Evolutionary conservation across 768 basidiomycete genomes (phyloP), one percentile per base, ranked within the genome.

Genomic region (Pholiota molesta): DNA sequence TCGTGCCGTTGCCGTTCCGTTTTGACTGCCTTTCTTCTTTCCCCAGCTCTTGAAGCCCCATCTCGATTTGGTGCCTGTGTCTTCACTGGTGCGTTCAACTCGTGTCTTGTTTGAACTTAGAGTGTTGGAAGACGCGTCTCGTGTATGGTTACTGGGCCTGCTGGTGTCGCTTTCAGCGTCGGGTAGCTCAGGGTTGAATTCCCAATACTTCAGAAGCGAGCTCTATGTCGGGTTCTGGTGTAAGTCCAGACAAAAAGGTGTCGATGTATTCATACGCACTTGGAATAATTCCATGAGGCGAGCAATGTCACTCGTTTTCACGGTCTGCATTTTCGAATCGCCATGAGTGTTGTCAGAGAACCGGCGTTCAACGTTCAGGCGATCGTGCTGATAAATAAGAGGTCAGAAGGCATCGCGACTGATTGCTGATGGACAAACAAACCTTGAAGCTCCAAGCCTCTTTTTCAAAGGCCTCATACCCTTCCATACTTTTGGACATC

Each of bases 201-300:
- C 86, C 77, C 89, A 86, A 64, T 91, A 92, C 65, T 84, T 87
- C 31, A 91, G 70, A 13, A 92, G 83, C 1, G 89, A 86, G 68
- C 82, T 88, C 88, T 90, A 60, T 6, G 39, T 19, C 31, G 44
- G 8, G 16, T 2, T n/a, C 28, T 61, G 23, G 14, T 7, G 16
- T 44, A 21, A 55, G 23, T 11, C 16, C 1, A 26, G 1, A 13
- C 17, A 21, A 14, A 42, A 28, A 14, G 21, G 19, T 31, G 7
- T 21, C 54, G 7, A 57, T 3, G 60, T 1, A 52, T 51, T 10
- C 19, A 52, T 39, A 55, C 73, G 59, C 62, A 84, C 90, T 76
- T 93, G 92, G 69, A 94, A 92, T 2, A 94, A 74, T 66, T 94
- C 93, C 90, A 95, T 92, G 16, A 94, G 77, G 19, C 91, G 81